phyloP scores from a whole-genome alignment of 2,329 filamentous ascomycete genomes.

The Exophiala sp. region DNA sequence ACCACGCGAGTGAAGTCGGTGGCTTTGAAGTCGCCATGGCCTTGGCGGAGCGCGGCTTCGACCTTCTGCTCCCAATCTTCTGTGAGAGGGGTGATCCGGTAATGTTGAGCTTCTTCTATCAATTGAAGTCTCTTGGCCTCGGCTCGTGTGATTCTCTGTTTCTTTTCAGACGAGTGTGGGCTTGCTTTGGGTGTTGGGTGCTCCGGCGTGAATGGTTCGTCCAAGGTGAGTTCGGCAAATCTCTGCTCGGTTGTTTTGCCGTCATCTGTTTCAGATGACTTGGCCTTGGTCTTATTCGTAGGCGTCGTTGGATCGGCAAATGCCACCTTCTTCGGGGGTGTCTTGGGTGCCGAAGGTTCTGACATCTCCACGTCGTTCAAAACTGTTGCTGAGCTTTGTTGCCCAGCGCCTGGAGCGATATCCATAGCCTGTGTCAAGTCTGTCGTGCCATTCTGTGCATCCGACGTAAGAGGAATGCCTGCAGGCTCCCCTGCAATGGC shows the following conservation, averaged over 20 bases:
- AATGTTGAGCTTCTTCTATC: constrained; percentile 26
- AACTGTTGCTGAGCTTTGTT: not conserved
- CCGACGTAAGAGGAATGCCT: not conserved
- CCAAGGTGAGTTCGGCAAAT: constrained; percentile 16
- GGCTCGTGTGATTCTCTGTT: constrained; percentile 23
- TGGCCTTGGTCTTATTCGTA: not conserved
- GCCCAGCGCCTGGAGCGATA: not conserved
- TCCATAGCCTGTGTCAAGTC: not conserved
- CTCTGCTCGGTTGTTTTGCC: constrained; percentile 15
- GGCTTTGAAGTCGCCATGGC: constrained; percentile 17
- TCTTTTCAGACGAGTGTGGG: constrained; percentile 16
- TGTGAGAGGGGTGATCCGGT: constrained; percentile 34
- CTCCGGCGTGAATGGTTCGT: constrained; percentile 15
- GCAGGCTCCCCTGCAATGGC: no score
- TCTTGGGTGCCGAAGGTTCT: not conserved
- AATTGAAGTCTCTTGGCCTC: constrained; percentile 26
- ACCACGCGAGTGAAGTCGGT: constrained; percentile 26
- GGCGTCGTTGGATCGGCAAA: not conserved
- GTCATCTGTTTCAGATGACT: not conserved
- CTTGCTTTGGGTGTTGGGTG: constrained; percentile 23
- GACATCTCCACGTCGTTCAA: not conserved
- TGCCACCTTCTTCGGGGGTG: not conserved
- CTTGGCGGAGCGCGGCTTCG: constrained; percentile 28
- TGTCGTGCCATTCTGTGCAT: not conserved
- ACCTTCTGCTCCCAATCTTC: constrained; percentile 36